Evolutionary conservation across 208 protist genomes (phyloP).

Genomic region (Acanthamoeba healyi): DNA sequence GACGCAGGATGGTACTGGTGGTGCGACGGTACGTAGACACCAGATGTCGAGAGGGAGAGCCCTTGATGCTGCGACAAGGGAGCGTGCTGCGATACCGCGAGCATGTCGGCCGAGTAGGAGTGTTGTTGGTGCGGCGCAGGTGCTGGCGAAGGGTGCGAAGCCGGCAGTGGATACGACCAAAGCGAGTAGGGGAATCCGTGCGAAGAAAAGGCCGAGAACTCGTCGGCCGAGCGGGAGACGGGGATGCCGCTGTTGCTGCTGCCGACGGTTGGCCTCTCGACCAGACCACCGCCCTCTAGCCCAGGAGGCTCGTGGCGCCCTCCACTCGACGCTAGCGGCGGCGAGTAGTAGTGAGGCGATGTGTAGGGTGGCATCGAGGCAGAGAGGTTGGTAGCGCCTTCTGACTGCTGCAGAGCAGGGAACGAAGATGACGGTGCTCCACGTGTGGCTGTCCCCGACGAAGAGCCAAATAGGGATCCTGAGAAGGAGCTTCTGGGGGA

Average conservation of each 20-base stretch:
- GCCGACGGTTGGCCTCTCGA: slow-evolving; percentile 9
- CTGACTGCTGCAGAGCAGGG: neutral
- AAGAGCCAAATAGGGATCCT: neutral
- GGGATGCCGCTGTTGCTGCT: slow-evolving; percentile 9
- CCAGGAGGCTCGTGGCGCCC: neutral
- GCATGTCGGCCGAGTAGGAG: slow-evolving; percentile 24
- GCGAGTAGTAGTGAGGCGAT: slow-evolving; percentile 11
- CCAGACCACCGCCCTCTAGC: neutral
- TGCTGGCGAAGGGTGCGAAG: neutral
- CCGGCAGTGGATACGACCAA: neutral
- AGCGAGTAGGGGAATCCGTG: slow-evolving; percentile 7
- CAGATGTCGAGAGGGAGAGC: slow-evolving; percentile 23
- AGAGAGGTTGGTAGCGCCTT: neutral
- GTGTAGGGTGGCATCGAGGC: neutral
- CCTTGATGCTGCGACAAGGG: neutral
- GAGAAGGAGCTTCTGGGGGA: slow-evolving; percentile 10
- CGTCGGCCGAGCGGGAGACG: slow-evolving; percentile 8
- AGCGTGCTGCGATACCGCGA: neutral
- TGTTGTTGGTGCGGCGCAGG: neutral
- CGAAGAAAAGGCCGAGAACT: slow-evolving; percentile 52
- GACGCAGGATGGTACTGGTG: slow-evolving; percentile 1
- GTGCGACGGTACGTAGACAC: slow-evolving; percentile 21
- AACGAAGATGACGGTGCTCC: neutral
- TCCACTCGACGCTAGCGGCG: neutral
- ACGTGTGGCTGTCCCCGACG: neutral